Evolutionary conservation across 2,329 filamentous ascomycete genomes (phyloP).

Genomic region (Elsinoe arachidis): DNA sequence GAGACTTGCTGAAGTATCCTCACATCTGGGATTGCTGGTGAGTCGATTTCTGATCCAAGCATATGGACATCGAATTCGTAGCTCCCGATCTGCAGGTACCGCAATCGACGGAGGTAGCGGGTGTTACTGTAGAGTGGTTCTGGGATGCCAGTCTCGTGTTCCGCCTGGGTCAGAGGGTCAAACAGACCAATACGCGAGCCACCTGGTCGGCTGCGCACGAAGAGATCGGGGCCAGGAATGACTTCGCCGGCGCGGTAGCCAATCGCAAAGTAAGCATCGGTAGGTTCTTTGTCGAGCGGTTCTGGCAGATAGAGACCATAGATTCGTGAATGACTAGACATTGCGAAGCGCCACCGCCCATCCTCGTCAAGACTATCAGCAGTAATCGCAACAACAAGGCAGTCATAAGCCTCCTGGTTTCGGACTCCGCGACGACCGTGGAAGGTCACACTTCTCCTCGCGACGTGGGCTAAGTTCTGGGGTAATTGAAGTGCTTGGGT

Average conservation of each 20-base stretch:
- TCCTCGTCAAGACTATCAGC: too few relatives aligned
- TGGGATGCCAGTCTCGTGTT: neutral
- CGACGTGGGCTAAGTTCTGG: too few relatives aligned
- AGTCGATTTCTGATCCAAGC: neutral
- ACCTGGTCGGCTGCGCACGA: neutral
- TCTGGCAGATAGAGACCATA: neutral
- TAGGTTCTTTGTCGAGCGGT: neutral
- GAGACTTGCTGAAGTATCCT: neutral
- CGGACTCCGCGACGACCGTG: too few relatives aligned
- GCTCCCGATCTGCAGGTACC: neutral
- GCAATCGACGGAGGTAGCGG: neutral
- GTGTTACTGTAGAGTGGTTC: neutral
- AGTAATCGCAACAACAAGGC: too few relatives aligned
- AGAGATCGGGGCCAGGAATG: neutral
- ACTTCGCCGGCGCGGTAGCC: neutral
- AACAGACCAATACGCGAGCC: neutral
- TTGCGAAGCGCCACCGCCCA: too few relatives aligned
- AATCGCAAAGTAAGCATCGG: neutral
- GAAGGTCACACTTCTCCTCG: too few relatives aligned
- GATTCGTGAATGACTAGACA: too few relatives aligned
- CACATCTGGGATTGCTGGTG: neutral
- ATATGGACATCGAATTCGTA: neutral
- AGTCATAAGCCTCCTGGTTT: too few relatives aligned
- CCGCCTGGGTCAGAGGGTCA: neutral
- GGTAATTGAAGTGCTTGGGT: too few relatives aligned